phyloP scores from a whole-genome alignment of 2,329 filamentous ascomycete genomes.

The Fusarium buxicola region DNA sequence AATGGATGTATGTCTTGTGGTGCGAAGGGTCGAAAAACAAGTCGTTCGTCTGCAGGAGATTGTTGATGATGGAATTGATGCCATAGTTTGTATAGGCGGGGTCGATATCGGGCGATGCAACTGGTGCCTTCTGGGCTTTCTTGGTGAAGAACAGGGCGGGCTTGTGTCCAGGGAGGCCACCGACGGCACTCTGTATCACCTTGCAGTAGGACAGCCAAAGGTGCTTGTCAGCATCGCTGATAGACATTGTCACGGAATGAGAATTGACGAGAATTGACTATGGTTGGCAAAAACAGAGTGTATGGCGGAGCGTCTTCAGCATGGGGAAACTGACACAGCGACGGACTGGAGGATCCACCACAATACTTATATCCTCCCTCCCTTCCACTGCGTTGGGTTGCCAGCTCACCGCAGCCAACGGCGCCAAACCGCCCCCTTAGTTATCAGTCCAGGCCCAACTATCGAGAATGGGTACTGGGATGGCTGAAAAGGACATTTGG shows the following conservation, averaged over 20 bases:
- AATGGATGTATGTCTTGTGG: conserved; percentile 35
- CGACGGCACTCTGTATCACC: conserved; percentile 32
- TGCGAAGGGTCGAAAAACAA: conserved; percentile 34
- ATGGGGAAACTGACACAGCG: no score
- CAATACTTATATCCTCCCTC: no score
- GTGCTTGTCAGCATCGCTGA: conserved; percentile 23
- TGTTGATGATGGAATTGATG: conserved; percentile 34
- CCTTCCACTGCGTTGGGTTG: no score
- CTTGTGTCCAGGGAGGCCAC: conserved; percentile 35
- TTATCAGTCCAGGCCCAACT: no score
- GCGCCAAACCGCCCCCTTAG: no score
- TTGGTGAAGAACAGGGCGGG: conserved; percentile 39
- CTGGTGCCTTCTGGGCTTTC: conserved; percentile 35
- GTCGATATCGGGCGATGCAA: conserved; percentile 29
- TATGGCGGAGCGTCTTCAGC: no score
- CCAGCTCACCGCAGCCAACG: no score
- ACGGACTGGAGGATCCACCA: no score
- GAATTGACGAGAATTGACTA: no score
- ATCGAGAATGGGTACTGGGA: no score
- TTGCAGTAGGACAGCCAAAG: conserved; percentile 38
- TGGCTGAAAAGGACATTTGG: no score
- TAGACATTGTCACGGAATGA: conserved; percentile 13
- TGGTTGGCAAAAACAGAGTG: no score
- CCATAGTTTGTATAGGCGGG: conserved; percentile 33
- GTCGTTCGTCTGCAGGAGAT: conserved; percentile 30